These are phyloP conservation scores for Schizophyllum commune DNA, from an alignment of 1,284 basidiomycete genomes.

Conservation along the genomic window DNA sequence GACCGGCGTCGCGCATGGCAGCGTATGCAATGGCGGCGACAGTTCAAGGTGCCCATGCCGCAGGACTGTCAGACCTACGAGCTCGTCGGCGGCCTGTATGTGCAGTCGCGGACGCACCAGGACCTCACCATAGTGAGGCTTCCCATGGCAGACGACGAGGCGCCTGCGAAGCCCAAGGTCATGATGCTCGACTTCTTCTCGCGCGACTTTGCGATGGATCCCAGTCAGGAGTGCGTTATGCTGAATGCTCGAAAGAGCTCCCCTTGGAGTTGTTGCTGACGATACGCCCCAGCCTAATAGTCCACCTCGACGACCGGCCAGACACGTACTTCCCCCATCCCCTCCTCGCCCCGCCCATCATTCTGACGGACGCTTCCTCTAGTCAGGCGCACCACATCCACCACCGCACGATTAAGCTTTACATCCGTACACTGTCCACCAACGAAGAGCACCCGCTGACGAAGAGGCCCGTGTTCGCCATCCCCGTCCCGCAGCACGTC, in stretches of 20 bases:
- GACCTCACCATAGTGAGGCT: conserved; percentile 32
- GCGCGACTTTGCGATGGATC: conserved; percentile 58
- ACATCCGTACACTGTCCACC: conserved; percentile 35
- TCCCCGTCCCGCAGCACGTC: conserved; percentile 10
- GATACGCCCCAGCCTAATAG: neutral
- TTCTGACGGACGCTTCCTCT: no score
- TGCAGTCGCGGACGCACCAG: conserved; percentile 29
- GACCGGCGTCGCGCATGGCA: conserved; percentile 35
- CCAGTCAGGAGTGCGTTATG: conserved; percentile 50
- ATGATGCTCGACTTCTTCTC: conserved; percentile 34
- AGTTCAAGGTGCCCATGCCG: conserved; percentile 23
- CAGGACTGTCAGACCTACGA: conserved; percentile 47
- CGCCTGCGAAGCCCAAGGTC: conserved; percentile 17
- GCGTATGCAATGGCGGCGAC: conserved; percentile 26
- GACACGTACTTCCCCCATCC: neutral
- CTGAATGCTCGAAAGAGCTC: neutral
- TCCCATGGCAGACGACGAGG: conserved; percentile 21
- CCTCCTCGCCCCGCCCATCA: conserved; percentile 7
- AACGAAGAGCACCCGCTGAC: conserved; percentile 34
- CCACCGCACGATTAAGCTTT: conserved; percentile 18
- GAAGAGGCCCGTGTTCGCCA: conserved; percentile 18
- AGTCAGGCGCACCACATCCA: no score
- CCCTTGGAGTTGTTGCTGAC: neutral
- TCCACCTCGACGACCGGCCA: neutral
- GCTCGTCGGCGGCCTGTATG: conserved; percentile 48